Conservation (phyloP, 2,329 filamentous ascomycete genomes). For the Penicillium crustosum region DNA sequence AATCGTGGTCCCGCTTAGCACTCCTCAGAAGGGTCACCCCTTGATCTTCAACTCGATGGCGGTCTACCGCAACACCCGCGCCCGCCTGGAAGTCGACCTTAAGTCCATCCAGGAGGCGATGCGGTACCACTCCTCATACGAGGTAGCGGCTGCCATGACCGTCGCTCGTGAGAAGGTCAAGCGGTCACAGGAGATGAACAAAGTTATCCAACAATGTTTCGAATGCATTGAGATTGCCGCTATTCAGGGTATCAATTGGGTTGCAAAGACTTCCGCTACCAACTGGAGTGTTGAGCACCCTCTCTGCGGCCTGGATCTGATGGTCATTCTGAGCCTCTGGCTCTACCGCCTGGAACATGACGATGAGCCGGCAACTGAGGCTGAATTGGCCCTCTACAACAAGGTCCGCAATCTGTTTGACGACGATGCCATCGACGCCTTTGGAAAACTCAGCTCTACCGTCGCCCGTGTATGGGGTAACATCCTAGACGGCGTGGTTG, state of each 20-base stretch:
- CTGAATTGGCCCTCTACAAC: constrained; percentile 47
- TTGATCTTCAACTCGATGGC: constrained; percentile 98
- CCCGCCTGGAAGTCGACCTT: constrained; percentile 88
- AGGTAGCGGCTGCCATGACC: constrained; percentile 96
- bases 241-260: constrained; percentile 92
- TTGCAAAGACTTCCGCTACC: constrained; percentile 93
- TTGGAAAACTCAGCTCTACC: constrained; percentile 88
- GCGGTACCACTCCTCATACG: constrained; percentile 94
- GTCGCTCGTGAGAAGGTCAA: constrained; percentile 90
- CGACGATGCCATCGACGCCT: constrained; percentile 81
- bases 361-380: constrained; percentile 67
- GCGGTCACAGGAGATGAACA: constrained; percentile 95
- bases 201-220: constrained; percentile 96
- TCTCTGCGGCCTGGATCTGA: constrained; percentile 91
- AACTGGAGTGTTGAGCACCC: constrained; percentile 99
- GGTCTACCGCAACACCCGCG: constrained; percentile 90
- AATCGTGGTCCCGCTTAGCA: constrained; percentile 83
- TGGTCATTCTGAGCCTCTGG: constrained; percentile 97
- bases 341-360: constrained; percentile 99
- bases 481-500: constrained; percentile 97
- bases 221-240: constrained; percentile 97
- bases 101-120: constrained; percentile 95
- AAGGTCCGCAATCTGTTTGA: constrained; percentile 84
- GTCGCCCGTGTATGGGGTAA: constrained; percentile 95
- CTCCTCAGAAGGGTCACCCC: constrained; percentile 92